These are phyloP conservation scores for Cutaneotrichosporon sp. DNA, from an alignment of 1,284 basidiomycete species.

Conservation along the genomic window DNA sequence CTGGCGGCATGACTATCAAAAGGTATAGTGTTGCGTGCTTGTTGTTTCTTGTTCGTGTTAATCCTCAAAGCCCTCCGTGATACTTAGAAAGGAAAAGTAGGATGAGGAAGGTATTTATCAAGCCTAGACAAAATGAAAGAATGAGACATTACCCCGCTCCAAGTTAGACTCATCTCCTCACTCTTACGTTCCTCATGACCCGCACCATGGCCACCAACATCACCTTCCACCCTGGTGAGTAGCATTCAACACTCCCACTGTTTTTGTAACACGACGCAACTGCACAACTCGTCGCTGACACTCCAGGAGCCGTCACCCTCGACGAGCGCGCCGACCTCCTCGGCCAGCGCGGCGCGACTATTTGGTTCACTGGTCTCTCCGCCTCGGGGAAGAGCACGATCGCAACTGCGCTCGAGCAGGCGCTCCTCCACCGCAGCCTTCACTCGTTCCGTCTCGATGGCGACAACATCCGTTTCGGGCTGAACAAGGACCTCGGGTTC, in stretches of 20 bases:
- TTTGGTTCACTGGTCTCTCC: conserved; percentile 94
- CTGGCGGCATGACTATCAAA: not conserved
- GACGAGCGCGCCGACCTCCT: conserved; percentile 68
- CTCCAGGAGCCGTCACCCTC: conserved; percentile 67
- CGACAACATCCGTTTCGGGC: conserved; percentile 93
- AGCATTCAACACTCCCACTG: not conserved
- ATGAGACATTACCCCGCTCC: not conserved
- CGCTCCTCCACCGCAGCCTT: conserved; percentile 80
- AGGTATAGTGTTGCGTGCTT: not conserved
- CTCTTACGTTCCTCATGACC: conserved; percentile 1
- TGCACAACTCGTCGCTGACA: conserved; percentile 4
- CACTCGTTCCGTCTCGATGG: conserved; percentile 93
- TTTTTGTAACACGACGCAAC: not conserved
- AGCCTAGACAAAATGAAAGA: not conserved
- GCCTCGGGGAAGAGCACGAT: conserved; percentile 95
- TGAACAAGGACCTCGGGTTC: conserved; percentile 98
- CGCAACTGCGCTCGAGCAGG: conserved; percentile 94
- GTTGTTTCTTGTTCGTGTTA: not conserved
- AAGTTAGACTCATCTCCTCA: not conserved
- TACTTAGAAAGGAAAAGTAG: not conserved
- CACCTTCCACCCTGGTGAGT: conserved; percentile 70
- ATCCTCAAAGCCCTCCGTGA: not conserved
- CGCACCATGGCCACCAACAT: conserved; percentile 67
- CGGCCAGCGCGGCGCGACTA: conserved; percentile 77
- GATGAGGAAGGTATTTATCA: not conserved